Evolutionary conservation across 2,329 filamentous ascomycete genomes (phyloP).

Genomic region (Aspergillus arachidicola): DNA sequence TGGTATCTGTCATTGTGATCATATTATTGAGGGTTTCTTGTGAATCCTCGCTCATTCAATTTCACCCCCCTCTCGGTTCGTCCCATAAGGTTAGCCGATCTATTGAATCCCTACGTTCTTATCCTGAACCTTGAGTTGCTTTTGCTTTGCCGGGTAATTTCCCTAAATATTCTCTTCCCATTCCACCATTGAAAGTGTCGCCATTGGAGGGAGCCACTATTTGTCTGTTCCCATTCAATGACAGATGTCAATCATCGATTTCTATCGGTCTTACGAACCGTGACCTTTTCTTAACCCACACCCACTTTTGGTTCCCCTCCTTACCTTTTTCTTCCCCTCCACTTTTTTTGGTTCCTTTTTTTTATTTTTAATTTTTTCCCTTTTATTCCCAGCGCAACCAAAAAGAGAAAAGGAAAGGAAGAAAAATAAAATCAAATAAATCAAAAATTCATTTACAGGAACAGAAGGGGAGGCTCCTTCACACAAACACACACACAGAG

Average conservation of each 20-base stretch:
- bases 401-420: slow-evolving; percentile 8
- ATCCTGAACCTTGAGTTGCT: background rate
- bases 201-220: background rate
- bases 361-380: slow-evolving; percentile 17
- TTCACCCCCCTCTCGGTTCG: slow-evolving; percentile 9
- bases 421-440: slow-evolving; percentile 4
- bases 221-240: slow-evolving; percentile 7
- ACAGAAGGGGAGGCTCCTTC: background rate
- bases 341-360: slow-evolving; percentile 21
- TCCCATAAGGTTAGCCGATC: slow-evolving; percentile 11
- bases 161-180: background rate
- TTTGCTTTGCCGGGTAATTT: background rate
- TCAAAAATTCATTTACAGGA: background rate
- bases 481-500: background rate
- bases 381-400: slow-evolving; percentile 14
- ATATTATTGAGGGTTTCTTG: background rate
- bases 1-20: background rate
- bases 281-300: slow-evolving; percentile 3
- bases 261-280: slow-evolving; percentile 15
- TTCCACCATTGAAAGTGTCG: background rate
- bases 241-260: background rate
- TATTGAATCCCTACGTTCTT: background rate
- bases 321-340: slow-evolving; percentile 16
- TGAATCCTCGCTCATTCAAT: background rate
- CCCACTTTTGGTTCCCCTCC: slow-evolving; percentile 20